Evolutionary conservation across 2,329 filamentous ascomycete species (phyloP).

Genomic region (Aspergillus spinulosporus): DNA sequence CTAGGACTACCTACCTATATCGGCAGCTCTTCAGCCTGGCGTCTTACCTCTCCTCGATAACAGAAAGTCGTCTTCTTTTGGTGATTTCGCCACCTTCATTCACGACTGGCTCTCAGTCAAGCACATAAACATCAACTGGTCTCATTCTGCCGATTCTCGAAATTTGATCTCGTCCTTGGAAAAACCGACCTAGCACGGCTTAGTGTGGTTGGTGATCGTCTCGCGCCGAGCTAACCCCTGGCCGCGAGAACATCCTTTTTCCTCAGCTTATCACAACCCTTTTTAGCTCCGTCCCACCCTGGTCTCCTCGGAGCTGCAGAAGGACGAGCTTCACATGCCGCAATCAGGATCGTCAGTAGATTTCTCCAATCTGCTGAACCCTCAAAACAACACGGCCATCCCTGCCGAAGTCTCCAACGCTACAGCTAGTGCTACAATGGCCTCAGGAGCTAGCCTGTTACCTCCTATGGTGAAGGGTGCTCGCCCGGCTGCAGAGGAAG

Average conservation of each 20-base stretch:
- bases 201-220: constrained; percentile 34
- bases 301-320: constrained; percentile 18
- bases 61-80: constrained; percentile 6
- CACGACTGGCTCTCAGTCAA: background rate
- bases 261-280: constrained; percentile 22
- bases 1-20: constrained; percentile 10
- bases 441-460: constrained; percentile 46
- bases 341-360: constrained; percentile 70
- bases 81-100: background rate
- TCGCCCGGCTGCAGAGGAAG: constrained; percentile 60
- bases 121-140: constrained; percentile 10
- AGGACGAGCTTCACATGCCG: constrained; percentile 64
- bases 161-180: constrained; percentile 13
- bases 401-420: constrained; percentile 29
- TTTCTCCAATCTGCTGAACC: constrained; percentile 74
- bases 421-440: constrained; percentile 40
- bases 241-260: constrained; percentile 25
- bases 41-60: constrained; percentile 15
- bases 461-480: constrained; percentile 47
- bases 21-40: constrained; percentile 9
- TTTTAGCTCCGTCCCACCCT: constrained; percentile 21
- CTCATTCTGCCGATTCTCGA: constrained; percentile 20
- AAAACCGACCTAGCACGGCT: constrained; percentile 19
- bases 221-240: constrained; percentile 27
- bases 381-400: constrained; percentile 46